These are phyloP conservation scores for Fusarium sp. DNA, from an alignment of 2,329 filamentous ascomycete species.

Conservation along the genomic window DNA sequence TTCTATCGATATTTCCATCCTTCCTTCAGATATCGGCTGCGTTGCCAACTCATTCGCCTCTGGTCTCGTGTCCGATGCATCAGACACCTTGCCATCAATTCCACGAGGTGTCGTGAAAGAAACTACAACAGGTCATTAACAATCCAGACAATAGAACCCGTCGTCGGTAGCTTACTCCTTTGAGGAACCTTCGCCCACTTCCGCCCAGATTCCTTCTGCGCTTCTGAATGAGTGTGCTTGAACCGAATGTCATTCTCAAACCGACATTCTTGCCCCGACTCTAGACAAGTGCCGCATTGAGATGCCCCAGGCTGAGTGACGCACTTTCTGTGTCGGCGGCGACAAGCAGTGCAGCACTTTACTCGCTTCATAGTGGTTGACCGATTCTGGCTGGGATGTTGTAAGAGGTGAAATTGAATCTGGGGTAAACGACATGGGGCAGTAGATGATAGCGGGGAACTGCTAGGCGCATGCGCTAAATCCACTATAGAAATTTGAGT, in stretches of 20 bases:
- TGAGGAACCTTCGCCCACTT: not conserved
- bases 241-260: slow-evolving; percentile 12
- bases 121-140: not conserved
- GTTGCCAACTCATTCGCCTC: not conserved
- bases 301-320: not conserved
- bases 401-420: not conserved
- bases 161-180: not conserved
- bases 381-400: rapidly evolving
- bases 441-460: not conserved
- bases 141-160: rapidly evolving
- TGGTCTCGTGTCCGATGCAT: not conserved
- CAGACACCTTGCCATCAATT: not conserved
- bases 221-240: not conserved
- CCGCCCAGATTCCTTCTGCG: not conserved
- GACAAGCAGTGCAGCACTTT: not conserved
- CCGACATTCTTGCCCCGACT: not conserved
- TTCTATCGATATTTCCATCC: not conserved
- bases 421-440: not conserved
- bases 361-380: not conserved
- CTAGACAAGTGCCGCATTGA: not conserved
- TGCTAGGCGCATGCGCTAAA: not conserved
- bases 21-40: not conserved
- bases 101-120: not conserved
- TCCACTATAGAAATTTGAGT: not conserved
- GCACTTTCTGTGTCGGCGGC: slow-evolving; percentile 1